Base-by-base conservation (phyloP, 2,329 filamentous ascomycete species). In the Ophiostoma australiae region DNA sequence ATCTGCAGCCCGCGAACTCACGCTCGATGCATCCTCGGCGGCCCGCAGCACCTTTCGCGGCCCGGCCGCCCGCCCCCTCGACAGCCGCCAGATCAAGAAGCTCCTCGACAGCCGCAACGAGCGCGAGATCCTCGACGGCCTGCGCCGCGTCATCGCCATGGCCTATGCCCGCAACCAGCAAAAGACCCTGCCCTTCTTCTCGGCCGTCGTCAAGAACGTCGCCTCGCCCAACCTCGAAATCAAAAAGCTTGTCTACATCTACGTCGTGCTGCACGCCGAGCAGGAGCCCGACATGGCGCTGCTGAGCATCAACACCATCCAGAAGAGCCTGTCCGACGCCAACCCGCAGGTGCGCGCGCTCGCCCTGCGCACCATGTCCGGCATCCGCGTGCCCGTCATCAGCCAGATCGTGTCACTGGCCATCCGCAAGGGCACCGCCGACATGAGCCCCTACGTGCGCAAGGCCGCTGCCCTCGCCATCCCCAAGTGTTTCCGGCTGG, bases 181-280 rank as follows among this genome's bases (percentile, higher is more conserved):
- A 79, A 90, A 92, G 75, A 97, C 93, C 72, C 85, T 97, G 2
- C 90, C 92, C 31, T 97, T 94, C 85, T 99, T 99, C 84, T 97
- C 94, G n/a, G 91, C 93, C 33, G 91, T 99, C 70, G 93, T 99
- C 79, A 99, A 99, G 83, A 99, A 98, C 76, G 93, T 97, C 72
- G 94, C 94, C 37, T 97, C 92, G 52, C 91, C 94, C 17, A 97
- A 93, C 77, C 86, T 97, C 76, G 93, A 97, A 77, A 94, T 98
- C 80, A 96, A 97, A 82, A 98, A 98, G 80, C 89, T 99, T 71
- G 95, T 99, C 73, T 99, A 99, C 84, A 97, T 97, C 79, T 99
- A 97, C 81, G 89, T 99, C 73, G 90, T 98, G 73, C 92, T 96
- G 79, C 94, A 99, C 85, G 95, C 95, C 79, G 95, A 98, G 79